phyloP scores from a whole-genome alignment of 306 rosid species.

The Prunus campanulata region DNA sequence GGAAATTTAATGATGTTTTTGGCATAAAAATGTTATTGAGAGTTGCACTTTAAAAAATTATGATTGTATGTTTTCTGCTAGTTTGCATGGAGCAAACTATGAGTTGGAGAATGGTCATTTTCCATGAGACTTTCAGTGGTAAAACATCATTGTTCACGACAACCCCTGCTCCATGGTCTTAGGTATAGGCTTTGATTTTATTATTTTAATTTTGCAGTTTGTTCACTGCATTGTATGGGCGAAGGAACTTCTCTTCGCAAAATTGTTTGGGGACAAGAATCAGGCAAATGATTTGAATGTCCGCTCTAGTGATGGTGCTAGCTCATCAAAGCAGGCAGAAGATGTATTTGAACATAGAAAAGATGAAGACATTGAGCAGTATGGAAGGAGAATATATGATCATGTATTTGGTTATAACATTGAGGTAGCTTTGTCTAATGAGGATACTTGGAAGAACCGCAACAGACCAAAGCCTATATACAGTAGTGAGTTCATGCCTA shows the following conservation, averaged over 20 bases:
- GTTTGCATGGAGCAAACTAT: neutral
- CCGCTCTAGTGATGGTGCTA: slow-evolving; percentile 74
- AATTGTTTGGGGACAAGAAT: slow-evolving; percentile 92
- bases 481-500: slow-evolving; percentile 59
- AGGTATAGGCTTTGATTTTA: slow-evolving; percentile 3
- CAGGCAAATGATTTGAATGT: slow-evolving; percentile 90
- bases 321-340: slow-evolving; percentile 72
- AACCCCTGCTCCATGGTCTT: neutral
- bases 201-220: slow-evolving; percentile 52
- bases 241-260: slow-evolving; percentile 85
- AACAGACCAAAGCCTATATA: slow-evolving; percentile 83
- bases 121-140: neutral
- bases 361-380: slow-evolving; percentile 79
- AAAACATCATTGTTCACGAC: neutral
- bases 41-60: neutral
- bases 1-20: neutral
- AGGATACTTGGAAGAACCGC: slow-evolving; percentile 97
- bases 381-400: slow-evolving; percentile 88
- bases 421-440: slow-evolving; percentile 81
- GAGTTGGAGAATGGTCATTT: neutral
- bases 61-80: neutral
- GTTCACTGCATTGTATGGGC: slow-evolving; percentile 99
- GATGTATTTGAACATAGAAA: slow-evolving; percentile 79
- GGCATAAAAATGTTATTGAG: neutral
- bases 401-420: slow-evolving; percentile 97